Conservation (phyloP, 108 stramenopile species). For the Fistulifera solaris region DNA sequence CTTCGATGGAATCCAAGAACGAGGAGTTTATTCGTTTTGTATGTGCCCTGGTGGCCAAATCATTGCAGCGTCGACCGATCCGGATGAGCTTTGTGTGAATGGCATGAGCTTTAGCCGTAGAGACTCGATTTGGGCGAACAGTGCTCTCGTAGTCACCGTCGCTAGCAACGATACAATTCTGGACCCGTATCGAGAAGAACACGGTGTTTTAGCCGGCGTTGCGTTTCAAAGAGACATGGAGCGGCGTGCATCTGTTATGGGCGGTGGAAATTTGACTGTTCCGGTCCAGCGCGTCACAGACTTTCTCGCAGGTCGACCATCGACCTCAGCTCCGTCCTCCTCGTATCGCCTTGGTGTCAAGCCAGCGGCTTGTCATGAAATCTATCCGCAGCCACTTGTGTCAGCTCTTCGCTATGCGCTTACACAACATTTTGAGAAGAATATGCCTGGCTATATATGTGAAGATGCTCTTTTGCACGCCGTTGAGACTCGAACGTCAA, state of each 20-base stretch:
- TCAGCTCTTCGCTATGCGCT: constrained; percentile 68
- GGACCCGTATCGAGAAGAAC: constrained; percentile 42
- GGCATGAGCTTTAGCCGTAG: constrained; percentile 92
- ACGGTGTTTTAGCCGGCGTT: constrained; percentile 64
- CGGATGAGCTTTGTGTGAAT: constrained; percentile 86
- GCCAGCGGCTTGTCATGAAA: constrained; percentile 73
- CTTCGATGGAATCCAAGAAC: constrained; percentile 43
- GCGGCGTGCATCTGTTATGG: constrained; percentile 63
- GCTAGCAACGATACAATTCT: constrained; percentile 70
- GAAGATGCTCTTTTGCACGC: constrained; percentile 82
- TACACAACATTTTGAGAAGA: constrained; percentile 59
- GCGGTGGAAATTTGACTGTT: constrained; percentile 73
- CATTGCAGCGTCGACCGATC: constrained; percentile 81
- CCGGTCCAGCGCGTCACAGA: constrained; percentile 91
- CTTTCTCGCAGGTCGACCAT: constrained; percentile 50
- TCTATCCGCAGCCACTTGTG: constrained; percentile 77
- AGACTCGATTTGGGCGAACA: constrained; percentile 86
- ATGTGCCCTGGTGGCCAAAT: constrained; percentile 78
- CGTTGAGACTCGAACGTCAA: constrained; percentile 91
- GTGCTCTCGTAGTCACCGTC: constrained; percentile 88
- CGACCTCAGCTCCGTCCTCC: constrained; percentile 61
- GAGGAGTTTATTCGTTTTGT: constrained; percentile 36
- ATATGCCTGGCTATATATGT: constrained; percentile 78
- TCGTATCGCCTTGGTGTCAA: constrained; percentile 89
- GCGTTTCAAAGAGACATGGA: constrained; percentile 87